Percentiles rank a stretch among this genome's conserved stretches.
These are phyloP conservation scores for Ceratocystis harringtonii DNA, from an alignment of 2,329 filamentous ascomycete species.

Conservation along the genomic window DNA sequence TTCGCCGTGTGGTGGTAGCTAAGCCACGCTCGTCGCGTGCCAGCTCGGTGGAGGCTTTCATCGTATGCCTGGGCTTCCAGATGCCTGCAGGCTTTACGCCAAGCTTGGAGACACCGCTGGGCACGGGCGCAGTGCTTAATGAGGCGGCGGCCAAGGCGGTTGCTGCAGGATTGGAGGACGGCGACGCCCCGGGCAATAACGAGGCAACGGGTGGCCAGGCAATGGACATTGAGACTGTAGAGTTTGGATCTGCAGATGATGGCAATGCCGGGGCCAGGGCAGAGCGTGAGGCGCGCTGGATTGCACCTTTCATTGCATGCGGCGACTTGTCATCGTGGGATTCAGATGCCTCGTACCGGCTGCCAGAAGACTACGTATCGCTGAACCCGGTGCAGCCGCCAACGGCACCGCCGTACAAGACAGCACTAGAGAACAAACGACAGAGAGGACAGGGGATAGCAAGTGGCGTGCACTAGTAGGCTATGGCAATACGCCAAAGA, in stretches of 20 bases:
- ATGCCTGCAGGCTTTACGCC: slow-evolving; percentile 64
- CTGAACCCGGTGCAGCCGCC: slow-evolving; percentile 89
- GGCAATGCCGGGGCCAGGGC: not conserved
- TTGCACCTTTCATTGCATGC: slow-evolving; percentile 92
- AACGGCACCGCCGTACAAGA: slow-evolving; percentile 88
- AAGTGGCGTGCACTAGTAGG: slow-evolving; percentile 32
- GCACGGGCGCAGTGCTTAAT: slow-evolving; percentile 36
- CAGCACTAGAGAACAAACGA: slow-evolving; percentile 64
- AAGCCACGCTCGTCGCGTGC: slow-evolving; percentile 92
- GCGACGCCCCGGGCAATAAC: not conserved
- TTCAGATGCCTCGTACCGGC: slow-evolving; percentile 82
- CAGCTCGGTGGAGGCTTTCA: slow-evolving; percentile 91
- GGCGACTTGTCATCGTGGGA: slow-evolving; percentile 91
- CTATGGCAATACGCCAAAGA: not conserved
- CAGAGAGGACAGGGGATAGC: slow-evolving; percentile 61
- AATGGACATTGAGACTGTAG: slow-evolving; percentile 16
- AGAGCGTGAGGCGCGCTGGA: slow-evolving; percentile 46
- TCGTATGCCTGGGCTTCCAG: slow-evolving; percentile 81
- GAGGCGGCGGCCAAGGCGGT: slow-evolving; percentile 21
- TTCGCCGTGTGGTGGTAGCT: slow-evolving; percentile 70
- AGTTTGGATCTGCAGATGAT: slow-evolving; percentile 20
- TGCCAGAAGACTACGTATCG: slow-evolving; percentile 74
- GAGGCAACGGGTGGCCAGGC: slow-evolving; percentile 14
- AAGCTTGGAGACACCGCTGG: slow-evolving; percentile 60
- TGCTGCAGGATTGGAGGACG: slow-evolving; percentile 33